Conservation (phyloP, 176 grass and related monocot genomes). For the Hsuehochloa calcarea region DNA sequence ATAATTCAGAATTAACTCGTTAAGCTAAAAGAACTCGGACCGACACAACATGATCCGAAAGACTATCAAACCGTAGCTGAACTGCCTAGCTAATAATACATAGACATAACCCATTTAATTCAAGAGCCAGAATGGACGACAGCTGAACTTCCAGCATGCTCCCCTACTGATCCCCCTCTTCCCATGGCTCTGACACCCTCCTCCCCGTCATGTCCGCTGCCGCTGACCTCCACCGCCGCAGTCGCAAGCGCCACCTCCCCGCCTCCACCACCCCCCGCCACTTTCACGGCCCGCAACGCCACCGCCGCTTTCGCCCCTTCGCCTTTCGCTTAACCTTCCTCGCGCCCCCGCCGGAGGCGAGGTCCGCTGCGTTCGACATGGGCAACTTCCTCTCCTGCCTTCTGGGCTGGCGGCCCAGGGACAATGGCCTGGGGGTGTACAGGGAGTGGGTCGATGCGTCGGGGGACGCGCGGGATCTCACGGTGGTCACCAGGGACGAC, state of each 20-base stretch:
- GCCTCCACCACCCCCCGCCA: not conserved
- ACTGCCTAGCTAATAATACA: no score
- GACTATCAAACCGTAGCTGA: no score
- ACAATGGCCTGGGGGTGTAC: conserved; percentile 17
- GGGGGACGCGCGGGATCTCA: conserved; percentile 27
- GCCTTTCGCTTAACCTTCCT: not conserved
- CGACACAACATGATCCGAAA: no score
- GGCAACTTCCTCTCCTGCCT: not conserved
- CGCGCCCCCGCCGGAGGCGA: not conserved
- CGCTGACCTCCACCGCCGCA: not conserved
- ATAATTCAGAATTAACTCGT: no score
- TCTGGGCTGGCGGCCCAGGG: not conserved
- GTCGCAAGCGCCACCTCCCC: conserved; percentile 34
- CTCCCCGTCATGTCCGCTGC: conserved; percentile 11
- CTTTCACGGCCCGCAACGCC: conserved; percentile 31
- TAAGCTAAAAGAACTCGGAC: no score
- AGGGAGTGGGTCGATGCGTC: not conserved
- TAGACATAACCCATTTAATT: no score
- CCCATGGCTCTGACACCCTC: conserved; percentile 23
- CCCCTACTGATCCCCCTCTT: not conserved
- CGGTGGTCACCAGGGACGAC: conserved; percentile 29
- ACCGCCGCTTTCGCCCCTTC: not conserved
- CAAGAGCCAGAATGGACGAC: no score
- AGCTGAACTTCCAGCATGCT: conserved; percentile 19
- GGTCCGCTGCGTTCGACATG: conserved; percentile 34